Evolutionary conservation across 305 asterid genomes (phyloP).

Genomic region (Caryopteris hybrid): DNA sequence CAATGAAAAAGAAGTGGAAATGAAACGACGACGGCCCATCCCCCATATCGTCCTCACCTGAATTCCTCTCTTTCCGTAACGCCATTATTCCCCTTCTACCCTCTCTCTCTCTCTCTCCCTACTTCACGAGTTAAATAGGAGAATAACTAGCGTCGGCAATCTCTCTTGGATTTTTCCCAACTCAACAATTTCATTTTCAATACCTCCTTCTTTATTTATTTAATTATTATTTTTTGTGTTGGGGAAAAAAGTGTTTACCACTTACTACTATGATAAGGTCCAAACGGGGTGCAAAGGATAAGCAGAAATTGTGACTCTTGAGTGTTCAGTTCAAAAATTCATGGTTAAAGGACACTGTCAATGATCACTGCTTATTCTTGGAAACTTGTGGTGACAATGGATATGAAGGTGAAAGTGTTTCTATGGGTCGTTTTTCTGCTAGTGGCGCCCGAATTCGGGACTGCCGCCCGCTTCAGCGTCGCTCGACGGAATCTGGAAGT

Average conservation of each 20-base stretch:
- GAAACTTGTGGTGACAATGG: conserved; percentile 9
- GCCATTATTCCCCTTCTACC: conserved; percentile 24
- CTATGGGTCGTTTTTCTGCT: conserved; percentile 25
- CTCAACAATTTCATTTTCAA: conserved; percentile 12
- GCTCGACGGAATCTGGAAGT: conserved; percentile 43
- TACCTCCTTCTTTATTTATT: neutral
- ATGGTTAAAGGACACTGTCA: neutral
- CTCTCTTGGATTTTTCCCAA: conserved; percentile 37
- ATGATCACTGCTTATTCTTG: conserved; percentile 10
- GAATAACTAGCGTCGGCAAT: conserved; percentile 36
- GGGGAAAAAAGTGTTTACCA: conserved; percentile 17
- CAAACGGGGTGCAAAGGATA: conserved; percentile 11
- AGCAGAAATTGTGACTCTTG: neutral
- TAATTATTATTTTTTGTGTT: neutral
- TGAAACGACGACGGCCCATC: conserved; percentile 26
- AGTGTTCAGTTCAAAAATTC: conserved; percentile 10
- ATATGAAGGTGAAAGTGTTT: conserved; percentile 30
- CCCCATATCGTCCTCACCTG: neutral
- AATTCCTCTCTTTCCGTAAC: conserved; percentile 1
- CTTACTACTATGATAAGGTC: conserved; percentile 18
- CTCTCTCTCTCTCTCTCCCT: neutral
- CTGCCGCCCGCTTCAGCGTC: conserved; percentile 26
- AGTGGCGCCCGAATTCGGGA: conserved; percentile 21
- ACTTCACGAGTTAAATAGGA: conserved; percentile 28
- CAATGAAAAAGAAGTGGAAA: conserved; percentile 22